Percentiles rank a stretch among this genome's conserved stretches.
phyloP scores from a whole-genome alignment of 345 rosid genomes.

The Ceriops zippeliana region DNA sequence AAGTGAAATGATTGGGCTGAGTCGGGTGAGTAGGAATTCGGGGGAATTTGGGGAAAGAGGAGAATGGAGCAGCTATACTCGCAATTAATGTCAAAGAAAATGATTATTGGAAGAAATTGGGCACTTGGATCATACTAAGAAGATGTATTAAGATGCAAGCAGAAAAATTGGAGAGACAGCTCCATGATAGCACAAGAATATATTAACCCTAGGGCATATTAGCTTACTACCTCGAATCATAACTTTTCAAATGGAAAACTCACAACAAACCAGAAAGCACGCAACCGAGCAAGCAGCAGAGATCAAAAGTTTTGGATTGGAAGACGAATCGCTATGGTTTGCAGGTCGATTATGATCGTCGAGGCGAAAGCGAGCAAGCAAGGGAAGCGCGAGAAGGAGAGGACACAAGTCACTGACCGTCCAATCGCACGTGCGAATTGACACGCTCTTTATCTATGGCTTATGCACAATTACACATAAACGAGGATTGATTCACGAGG shows the following conservation, averaged over 20 bases:
- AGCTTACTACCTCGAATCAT: not conserved
- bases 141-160: not conserved
- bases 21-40: not conserved
- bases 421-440: constrained; percentile 19
- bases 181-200: not conserved
- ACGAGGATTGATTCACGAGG: not conserved
- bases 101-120: not conserved
- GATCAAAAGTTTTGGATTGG: constrained; percentile 9
- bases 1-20: too few species aligned
- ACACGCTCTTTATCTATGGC: not conserved
- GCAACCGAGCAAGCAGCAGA: not conserved
- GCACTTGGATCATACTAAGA: not conserved
- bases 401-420: not conserved
- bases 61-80: not conserved
- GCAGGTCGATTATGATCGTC: constrained; percentile 13
- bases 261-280: constrained; percentile 17
- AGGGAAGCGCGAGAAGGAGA: too few species aligned
- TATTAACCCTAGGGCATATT: constrained; percentile 7
- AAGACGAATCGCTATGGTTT: constrained; percentile 1
- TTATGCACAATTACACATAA: not conserved
- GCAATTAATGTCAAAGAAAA: not conserved
- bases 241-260: not conserved
- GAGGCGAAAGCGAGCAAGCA: not conserved
- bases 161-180: not conserved
- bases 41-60: not conserved